Conservation (phyloP, 805 yeast species). For the Yarrowia alimentaria region DNA sequence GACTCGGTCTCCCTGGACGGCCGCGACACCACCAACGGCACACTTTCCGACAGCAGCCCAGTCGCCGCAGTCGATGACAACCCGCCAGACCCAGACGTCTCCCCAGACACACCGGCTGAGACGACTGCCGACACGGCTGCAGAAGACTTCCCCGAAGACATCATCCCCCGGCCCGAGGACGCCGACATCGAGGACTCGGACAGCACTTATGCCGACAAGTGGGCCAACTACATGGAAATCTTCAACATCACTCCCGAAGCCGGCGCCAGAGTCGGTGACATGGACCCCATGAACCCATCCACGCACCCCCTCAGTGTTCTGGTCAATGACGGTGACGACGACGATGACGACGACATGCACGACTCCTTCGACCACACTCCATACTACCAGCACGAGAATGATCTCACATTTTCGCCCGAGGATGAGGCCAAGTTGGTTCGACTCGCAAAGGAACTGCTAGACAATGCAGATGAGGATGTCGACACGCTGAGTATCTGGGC, state of each 20-base stretch:
- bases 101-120: no score
- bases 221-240: slow-evolving; percentile 20
- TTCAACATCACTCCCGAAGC: slow-evolving; percentile 2
- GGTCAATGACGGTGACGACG: slow-evolving; percentile 2
- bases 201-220: slow-evolving; percentile 6
- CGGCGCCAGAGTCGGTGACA: neutral
- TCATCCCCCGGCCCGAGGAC: no score
- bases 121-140: no score
- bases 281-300: slow-evolving; percentile 12
- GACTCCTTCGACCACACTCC: slow-evolving; percentile 8
- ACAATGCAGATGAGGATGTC: neutral
- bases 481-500: slow-evolving; percentile 3
- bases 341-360: slow-evolving; percentile 1
- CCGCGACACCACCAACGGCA: no score
- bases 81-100: neutral
- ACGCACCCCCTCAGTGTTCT: neutral
- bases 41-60: no score
- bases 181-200: neutral
- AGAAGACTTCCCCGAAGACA: no score
- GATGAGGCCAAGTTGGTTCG: slow-evolving; percentile 12
- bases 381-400: slow-evolving; percentile 1
- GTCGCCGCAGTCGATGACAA: no score
- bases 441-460: slow-evolving; percentile 5
- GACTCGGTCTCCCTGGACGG: no score
- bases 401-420: slow-evolving; percentile 7